Base-by-base conservation (phyloP, 164 flowering plant genomes). In the Aristolochia californica region DNA sequence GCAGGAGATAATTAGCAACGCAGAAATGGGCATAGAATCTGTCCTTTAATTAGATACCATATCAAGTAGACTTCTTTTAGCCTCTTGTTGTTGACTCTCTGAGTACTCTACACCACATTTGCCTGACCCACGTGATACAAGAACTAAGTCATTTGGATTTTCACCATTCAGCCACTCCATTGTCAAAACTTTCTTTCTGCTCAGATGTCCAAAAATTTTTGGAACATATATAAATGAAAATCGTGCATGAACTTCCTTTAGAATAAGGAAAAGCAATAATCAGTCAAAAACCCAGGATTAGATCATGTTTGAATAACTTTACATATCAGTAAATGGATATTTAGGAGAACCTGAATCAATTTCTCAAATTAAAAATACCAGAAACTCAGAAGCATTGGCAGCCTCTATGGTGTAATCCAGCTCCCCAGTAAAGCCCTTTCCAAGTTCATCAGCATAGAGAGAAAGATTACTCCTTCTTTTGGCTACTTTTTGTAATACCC, bases 81-180 rank as follows among this genome's bases (percentile, higher is more conserved):
- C 87, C 51, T 87, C 93, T 60, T 59, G 13, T 61, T 74, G 74
- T 63, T 78, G 78, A 60, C 67, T 70, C 65, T 72, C 87, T 48
- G 74, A 70, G 69, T 71, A 66, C 18, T 45, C 63, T 58, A 73
- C 55, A 15, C 62, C 68, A 50, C 53, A 48, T 62, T 59, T 57
- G 55, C 54, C 63, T 18, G 73, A 57, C 55, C 56, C 66, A 57
- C 62, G 64, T 57, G 87, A 79, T 50, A 62, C 27, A 58, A 87
- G 62, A 34, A 34, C 40, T 64, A 93, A 75, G 38, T 85, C 88
- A 59, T 68, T 84, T 58, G 99, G 95, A 76, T 77, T 84, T 60
- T 89, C 96, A 73, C 99, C 99, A 68, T 66, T 83, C 56, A 93
- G 67, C 99, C 99, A 93, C 71, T 93, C 96, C 99, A 93, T 93